A percentile compares a stretch with the other conserved stretches of the same genome.
Conservation (phyloP, 1,284 basidiomycete genomes). For the Paramarasmius palmivorus region DNA sequence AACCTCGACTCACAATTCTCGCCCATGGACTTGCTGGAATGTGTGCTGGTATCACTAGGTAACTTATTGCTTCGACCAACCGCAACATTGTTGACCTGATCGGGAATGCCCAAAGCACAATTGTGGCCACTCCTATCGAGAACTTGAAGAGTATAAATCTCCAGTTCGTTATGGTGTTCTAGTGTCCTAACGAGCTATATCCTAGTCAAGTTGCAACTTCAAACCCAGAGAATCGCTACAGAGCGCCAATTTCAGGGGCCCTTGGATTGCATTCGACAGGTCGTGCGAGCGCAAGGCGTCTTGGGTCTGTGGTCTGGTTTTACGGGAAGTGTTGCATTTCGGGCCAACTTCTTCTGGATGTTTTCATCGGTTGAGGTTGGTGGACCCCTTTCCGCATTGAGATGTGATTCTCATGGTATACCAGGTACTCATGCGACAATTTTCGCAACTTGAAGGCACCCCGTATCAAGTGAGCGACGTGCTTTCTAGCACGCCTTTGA, state of each 20-base stretch:
- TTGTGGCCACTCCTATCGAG: constrained; percentile 74
- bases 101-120: constrained; percentile 53
- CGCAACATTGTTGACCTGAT: too few relatives aligned
- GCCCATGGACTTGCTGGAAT: constrained; percentile 70
- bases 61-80: too few relatives aligned
- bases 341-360: constrained; percentile 71
- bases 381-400: constrained; percentile 6
- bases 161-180: constrained; percentile 4
- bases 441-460: constrained; percentile 51
- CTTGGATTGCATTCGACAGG: constrained; percentile 58
- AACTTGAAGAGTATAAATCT: constrained; percentile 58
- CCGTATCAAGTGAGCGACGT: constrained; percentile 46
- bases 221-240: constrained; percentile 53
- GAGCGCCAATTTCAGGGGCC: constrained; percentile 68
- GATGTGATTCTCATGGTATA: constrained; percentile 10
- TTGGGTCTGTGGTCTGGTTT: constrained; percentile 67
- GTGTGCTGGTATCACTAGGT: constrained; percentile 79
- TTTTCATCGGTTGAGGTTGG: constrained; percentile 63
- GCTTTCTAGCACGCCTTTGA: neutral
- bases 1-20: constrained; percentile 52
- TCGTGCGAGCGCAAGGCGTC: constrained; percentile 55
- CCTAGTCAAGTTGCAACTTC: constrained; percentile 77
- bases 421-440: constrained; percentile 60
- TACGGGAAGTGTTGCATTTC: constrained; percentile 60
- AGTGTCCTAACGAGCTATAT: constrained; percentile 9